Conservation (phyloP, 441 rosid genomes). For the Arabidopsis hybrid region DNA sequence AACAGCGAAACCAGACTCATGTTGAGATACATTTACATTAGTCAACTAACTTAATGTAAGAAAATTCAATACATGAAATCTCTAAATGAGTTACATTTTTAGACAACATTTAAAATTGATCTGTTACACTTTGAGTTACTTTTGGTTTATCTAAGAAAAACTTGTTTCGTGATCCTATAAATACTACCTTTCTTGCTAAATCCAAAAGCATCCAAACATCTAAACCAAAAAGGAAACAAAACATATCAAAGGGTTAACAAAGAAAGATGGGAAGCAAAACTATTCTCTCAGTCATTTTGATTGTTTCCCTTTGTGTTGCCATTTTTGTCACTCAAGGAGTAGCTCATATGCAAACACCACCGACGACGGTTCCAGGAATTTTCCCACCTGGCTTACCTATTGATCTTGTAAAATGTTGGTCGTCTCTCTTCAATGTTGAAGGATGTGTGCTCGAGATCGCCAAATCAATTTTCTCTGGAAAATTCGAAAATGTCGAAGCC, state of each 20-base stretch:
- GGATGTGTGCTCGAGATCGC: constrained; percentile 30
- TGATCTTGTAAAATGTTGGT: constrained; percentile 29
- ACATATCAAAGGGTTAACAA: background rate
- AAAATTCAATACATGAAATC: background rate
- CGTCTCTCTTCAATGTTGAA: constrained; percentile 22
- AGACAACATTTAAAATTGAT: background rate
- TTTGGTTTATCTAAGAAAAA: background rate
- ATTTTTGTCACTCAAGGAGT: constrained; percentile 13
- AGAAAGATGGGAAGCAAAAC: constrained; percentile 20
- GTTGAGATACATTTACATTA: background rate
- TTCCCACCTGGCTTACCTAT: background rate
- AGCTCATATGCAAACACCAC: background rate
- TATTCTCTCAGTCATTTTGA: background rate
- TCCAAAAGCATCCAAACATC: background rate
- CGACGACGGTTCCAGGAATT: background rate
- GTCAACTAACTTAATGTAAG: background rate
- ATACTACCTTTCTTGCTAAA: background rate
- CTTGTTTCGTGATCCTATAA: constrained; percentile 7
- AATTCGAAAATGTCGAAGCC: constrained; percentile 1
- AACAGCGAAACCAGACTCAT: background rate
- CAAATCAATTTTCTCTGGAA: constrained; percentile 19
- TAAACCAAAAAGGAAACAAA: background rate
- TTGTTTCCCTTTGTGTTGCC: constrained; percentile 1
- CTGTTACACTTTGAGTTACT: background rate
- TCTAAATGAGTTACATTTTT: background rate